Evolutionary conservation across 768 basidiomycete genomes (phyloP).

Genomic region (Tephrocybe sp.): DNA sequence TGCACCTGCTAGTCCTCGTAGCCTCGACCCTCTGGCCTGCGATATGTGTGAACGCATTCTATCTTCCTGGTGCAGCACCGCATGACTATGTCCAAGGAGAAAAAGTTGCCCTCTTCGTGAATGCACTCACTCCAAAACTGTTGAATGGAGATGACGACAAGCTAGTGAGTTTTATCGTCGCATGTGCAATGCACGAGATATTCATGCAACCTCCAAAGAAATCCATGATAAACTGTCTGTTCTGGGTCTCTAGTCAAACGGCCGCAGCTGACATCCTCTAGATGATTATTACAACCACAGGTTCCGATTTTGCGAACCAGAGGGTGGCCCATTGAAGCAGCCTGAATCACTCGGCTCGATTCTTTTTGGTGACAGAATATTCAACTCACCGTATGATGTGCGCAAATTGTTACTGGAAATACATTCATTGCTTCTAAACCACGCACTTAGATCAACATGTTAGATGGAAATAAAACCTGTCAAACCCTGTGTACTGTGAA

Average conservation of each 20-base stretch:
- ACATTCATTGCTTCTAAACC: background rate
- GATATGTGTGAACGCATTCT: conserved; percentile 61
- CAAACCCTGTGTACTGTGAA: conserved; percentile 61
- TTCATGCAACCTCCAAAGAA: conserved; percentile 45
- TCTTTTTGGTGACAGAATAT: conserved; percentile 95
- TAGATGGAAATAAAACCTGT: conserved; percentile 73
- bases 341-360: conserved; percentile 91
- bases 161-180: conserved; percentile 49
- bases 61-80: conserved; percentile 89
- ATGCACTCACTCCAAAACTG: conserved; percentile 86
- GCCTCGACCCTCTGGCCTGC: conserved; percentile 20
- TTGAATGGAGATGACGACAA: conserved; percentile 65
- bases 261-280: conserved; percentile 27
- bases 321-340: conserved; percentile 65
- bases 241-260: background rate
- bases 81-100: conserved; percentile 76
- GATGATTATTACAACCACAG: conserved; percentile 92
- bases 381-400: conserved; percentile 86
- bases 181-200: background rate
- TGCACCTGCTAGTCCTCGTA: conserved; percentile 22
- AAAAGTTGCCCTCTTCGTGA: conserved; percentile 76
- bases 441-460: conserved; percentile 70
- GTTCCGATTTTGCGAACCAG: conserved; percentile 84
- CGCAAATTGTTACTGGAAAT: conserved; percentile 24
- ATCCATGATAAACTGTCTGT: conserved; percentile 86